Base-by-base conservation (phyloP, 495 filamentous ascomycete genomes). In the Xylaria intraflava region DNA sequence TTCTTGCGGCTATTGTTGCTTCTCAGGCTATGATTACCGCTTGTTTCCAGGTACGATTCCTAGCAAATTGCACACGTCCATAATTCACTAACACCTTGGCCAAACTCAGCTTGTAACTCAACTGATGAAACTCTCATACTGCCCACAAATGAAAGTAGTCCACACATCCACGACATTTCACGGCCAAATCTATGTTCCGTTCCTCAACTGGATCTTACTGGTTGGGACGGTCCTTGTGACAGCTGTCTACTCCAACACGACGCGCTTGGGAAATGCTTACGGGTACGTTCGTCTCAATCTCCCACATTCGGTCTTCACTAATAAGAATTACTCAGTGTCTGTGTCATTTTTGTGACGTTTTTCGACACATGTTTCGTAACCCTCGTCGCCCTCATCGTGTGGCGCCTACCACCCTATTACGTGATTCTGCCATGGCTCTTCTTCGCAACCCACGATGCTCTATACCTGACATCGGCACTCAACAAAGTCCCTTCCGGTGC, bases 21-120 rank as follows among this genome's bases (percentile, higher is more conserved):
- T 84, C 80, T 14, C 86, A 89, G 49, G 86, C 86, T 29, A 84
- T 88, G 70, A 88, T 89, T 41, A 89, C 86, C 6, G 80, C 78
- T n/a, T 80, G 81, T 3, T 88, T 89, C 51, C 69, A 72, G 56
- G 62, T 65, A 46, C 49, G 39, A n/a, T n/a, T n/a, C n/a, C n/a
- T n/a, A n/a, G n/a, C n/a, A n/a, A n/a, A n/a, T n/a, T n/a, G n/a
- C n/a, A n/a, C n/a, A n/a, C n/a, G n/a, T n/a, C n/a, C n/a, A n/a
- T n/a, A n/a, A n/a, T 16, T 8, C 22, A 16, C 54, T 65, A 51
- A 65, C 19, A n/a, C n/a, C n/a, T n/a, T n/a, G n/a, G 19, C 1
- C 4, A 23, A 14, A 27, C 12, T 1, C 60, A 86, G 75, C 75
- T 89, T 20, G 69, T 87, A 35, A 77, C 80, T 19, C 86, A 89